Evolutionary conservation across 495 filamentous ascomycete genomes (phyloP).

Genomic region (Cryomyces minteri): DNA sequence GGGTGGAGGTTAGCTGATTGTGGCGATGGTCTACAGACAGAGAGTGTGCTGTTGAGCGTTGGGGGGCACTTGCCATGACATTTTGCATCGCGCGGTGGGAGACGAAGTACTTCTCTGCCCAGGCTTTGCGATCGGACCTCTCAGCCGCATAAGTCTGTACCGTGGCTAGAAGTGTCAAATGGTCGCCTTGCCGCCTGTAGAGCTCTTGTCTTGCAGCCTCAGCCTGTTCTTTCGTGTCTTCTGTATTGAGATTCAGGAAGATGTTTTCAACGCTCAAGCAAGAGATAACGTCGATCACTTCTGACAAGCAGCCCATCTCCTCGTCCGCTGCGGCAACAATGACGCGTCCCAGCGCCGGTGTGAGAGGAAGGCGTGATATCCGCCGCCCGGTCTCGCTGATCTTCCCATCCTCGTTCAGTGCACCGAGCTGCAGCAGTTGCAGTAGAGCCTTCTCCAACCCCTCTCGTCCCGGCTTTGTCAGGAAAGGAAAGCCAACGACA

Average conservation of each 20-base stretch:
- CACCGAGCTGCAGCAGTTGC: constrained; percentile 59
- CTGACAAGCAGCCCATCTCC: constrained; percentile 49
- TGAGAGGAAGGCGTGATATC: constrained; percentile 68
- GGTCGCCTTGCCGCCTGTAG: constrained; percentile 68
- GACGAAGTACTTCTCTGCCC: constrained; percentile 63
- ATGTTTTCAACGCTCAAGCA: constrained; percentile 79
- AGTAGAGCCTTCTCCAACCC: constrained; percentile 69
- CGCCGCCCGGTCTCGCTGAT: constrained; percentile 59
- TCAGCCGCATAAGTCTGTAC: constrained; percentile 69
- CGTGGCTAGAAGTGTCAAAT: constrained; percentile 67
- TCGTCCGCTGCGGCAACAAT: constrained; percentile 60
- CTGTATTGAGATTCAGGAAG: constrained; percentile 60
- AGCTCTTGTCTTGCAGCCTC: constrained; percentile 56
- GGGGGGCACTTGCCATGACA: constrained; percentile 25
- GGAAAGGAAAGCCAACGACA: constrained; percentile 65
- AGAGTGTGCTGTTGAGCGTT: no score
- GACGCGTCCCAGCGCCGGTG: constrained; percentile 64
- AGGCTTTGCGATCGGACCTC: constrained; percentile 49
- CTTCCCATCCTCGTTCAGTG: constrained; percentile 48
- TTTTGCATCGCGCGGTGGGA: constrained; percentile 69
- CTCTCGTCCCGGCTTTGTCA: constrained; percentile 63
- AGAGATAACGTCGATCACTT: constrained; percentile 83
- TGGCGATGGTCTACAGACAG: no score
- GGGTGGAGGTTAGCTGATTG: no score
- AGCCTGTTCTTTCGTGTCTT: constrained; percentile 64